phyloP scores from a whole-genome alignment of 352 stramenopile species.

The Globisporangium acanthophoron region DNA sequence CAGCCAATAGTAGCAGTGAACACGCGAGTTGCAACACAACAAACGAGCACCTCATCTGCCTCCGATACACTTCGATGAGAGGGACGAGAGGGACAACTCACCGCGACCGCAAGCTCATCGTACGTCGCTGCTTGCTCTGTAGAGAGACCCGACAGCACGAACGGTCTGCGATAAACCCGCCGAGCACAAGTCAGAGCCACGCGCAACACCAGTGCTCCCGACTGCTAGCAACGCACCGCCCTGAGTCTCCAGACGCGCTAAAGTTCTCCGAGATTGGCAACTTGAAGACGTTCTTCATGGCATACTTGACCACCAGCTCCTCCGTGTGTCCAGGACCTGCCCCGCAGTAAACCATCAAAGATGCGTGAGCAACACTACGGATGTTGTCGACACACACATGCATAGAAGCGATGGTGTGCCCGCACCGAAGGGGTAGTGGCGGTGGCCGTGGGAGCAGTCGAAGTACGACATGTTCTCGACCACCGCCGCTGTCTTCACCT shows the following conservation, averaged over 20 bases:
- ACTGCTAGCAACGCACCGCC: conserved; percentile 30
- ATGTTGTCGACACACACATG: too few species aligned
- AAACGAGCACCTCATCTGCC: not conserved
- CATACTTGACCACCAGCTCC: conserved; percentile 73
- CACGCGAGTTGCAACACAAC: not conserved
- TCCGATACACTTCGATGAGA: too few species aligned
- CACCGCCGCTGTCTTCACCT: conserved; percentile 95
- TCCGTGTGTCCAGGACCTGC: conserved; percentile 67
- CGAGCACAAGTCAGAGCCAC: not conserved
- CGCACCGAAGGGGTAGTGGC: conserved; percentile 83
- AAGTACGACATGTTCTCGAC: conserved; percentile 99
- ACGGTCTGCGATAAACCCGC: conserved; percentile 35
- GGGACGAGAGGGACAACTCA: conserved; percentile 11
- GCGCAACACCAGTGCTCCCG: not conserved
- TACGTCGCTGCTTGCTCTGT: conserved; percentile 64
- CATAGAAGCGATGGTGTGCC: not conserved
- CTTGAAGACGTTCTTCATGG: conserved; percentile 83
- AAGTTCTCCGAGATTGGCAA: conserved; percentile 75
- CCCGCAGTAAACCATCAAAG: not conserved
- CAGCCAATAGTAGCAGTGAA: not conserved
- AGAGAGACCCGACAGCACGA: conserved; percentile 69
- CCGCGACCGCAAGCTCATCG: conserved; percentile 56
- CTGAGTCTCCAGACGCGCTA: conserved; percentile 66
- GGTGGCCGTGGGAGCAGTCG: conserved; percentile 81
- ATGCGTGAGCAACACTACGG: not conserved